Base-by-base conservation (phyloP, 2,329 filamentous ascomycete genomes). In the Pseudogymnoascus sp. region DNA sequence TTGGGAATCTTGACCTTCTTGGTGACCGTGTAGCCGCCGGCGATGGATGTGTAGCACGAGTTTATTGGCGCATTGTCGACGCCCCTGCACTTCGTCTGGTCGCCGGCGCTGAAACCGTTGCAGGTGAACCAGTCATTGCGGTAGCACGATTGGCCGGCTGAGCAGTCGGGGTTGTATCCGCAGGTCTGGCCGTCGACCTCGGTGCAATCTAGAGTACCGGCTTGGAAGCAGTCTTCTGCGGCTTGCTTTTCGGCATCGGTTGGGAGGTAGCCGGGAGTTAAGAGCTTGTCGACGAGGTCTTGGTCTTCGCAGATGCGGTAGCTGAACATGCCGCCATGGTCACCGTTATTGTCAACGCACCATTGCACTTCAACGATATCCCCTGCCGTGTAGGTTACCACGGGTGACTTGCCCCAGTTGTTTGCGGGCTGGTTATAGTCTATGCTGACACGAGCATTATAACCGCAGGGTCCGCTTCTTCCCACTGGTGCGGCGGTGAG, bases 81-180 rank as follows among this genome's bases (percentile, higher is more conserved):
- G 18, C 45, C 45, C 26, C 18, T 52, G 23, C 45, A 52, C 26
- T 52, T 52, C 2, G 45, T 52, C 26, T 52, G 45, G 26, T 52
- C 45, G n/a, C 45, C 66, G 5, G 65, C 66, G 19, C 72, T 65
- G 63, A 77, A 79, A 1, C 70, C 71, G 56, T 78, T 74, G 71
- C 79, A 82, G 0, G 78, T 81, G 63, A 80, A 81, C 79, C 79
- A 81, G 67, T 80, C 76, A 59, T 81, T 79, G 3, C 76, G 71
- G 59, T 71, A 76, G 65, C 79, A 81, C 0, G 74, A 63, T 65
- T 79, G 69, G 0, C 67, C 77, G 13, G 68, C 57, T 0, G 67
- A 62, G 64, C 79, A 81, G 64, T 82, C 79, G 0, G 77, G 71
- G 63, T 69, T 80, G 64, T 75, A 80, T 2, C 66, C 74, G 65